Base-by-base conservation (phyloP, 257 asterid species). In the Apocynum venetum region DNA sequence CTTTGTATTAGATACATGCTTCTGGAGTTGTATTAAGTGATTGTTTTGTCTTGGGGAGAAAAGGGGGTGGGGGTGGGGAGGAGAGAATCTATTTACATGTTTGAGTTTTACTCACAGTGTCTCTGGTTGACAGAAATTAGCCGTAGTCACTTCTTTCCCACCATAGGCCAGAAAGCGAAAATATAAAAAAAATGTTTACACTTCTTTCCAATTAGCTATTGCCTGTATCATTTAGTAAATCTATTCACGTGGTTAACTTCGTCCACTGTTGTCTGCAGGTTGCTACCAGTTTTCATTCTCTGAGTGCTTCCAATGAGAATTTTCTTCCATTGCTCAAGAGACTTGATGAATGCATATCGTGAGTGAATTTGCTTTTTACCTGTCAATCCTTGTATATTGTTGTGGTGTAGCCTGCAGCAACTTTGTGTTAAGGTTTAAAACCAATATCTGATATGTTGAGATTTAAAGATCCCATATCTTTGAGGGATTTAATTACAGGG, bases 331-430 rank as follows among this genome's bases (percentile, higher is more conserved):
- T 96, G 84, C 96, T 96, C 79, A 96, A 90, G 83, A 89, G 94
- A 81, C 97, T 96, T 72, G 99, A 96, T 70, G 97, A 93, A 84
- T 89, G 98, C 89, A 93, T 96, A 80, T 83, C 92, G 98, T 96
- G 88, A 91, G 99, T 89, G 81, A 77, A 75, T 52, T 44, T 56
- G 47, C 41, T 4, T 51, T 80, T 20, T 56, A 46, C 38, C 7
- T 6, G 38, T 20, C 15, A 41, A 67, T 41, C 72, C 40, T n/a
- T 17, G 20, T 44, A 41, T 68, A 0, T 38, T 60, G 76, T 68
- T 40, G 5, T 66, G 57, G 36, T 56, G 73, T 4, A 3, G 31
- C 75, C 41, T 11, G 55, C 20, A 15, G 49, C 47, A 36, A 19
- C 7, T 47, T 52, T 44, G 20, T 77, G 52, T 1, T 35, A 25